phyloP scores from a whole-genome alignment of 495 filamentous ascomycete species.

The Podospora comata region DNA sequence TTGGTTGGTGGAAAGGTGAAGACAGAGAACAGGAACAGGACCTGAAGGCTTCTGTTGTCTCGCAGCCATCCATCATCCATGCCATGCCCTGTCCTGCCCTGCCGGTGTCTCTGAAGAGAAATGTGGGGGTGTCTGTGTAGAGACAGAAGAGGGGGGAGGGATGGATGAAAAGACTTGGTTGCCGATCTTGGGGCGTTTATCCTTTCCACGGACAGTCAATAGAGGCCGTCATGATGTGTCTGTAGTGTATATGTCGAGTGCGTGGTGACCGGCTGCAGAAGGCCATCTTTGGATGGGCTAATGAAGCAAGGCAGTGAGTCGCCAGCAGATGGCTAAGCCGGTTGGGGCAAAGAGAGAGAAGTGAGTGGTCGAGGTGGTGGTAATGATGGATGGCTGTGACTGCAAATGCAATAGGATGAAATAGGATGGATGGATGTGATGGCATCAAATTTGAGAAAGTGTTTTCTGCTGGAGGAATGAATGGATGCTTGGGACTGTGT shows the following conservation, averaged over 20 bases:
- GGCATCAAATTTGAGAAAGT: neutral
- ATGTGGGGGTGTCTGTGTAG: neutral
- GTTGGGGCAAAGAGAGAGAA: slow-evolving; percentile 14
- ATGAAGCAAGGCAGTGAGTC: neutral
- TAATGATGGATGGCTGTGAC: neutral
- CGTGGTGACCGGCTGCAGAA: slow-evolving; percentile 16
- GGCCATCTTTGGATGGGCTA: slow-evolving; percentile 14
- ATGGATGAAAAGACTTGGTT: neutral
- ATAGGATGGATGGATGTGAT: neutral
- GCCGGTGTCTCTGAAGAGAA: neutral
- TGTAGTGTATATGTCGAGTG: neutral
- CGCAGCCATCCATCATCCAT: neutral
- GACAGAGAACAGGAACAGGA: neutral
- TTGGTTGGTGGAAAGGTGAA: slow-evolving; percentile 2
- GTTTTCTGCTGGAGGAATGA: no score
- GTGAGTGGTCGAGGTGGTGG: neutral
- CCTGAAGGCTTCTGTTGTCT: neutral
- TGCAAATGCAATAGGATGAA: neutral
- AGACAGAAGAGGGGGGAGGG: neutral
- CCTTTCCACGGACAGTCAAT: neutral
- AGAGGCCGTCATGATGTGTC: neutral
- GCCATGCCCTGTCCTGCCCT: no score
- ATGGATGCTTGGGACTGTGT: neutral
- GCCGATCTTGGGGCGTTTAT: neutral
- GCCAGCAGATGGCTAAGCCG: slow-evolving; percentile 15